phyloP scores from a whole-genome alignment of 345 rosid genomes.

The Salix caprea region DNA sequence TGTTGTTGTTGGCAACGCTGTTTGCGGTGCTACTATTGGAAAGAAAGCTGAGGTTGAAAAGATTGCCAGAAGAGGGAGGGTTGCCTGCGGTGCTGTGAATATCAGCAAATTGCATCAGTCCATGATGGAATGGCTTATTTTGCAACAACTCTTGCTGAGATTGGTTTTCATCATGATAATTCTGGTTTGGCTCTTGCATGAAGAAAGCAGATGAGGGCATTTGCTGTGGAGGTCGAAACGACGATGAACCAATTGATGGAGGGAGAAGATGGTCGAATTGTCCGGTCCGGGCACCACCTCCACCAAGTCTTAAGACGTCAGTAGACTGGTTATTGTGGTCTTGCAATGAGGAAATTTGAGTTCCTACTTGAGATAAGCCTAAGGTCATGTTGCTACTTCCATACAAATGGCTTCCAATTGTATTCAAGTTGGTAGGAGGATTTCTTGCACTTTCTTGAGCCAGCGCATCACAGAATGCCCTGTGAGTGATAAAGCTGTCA shows the following conservation, averaged over 20 bases:
- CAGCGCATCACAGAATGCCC: conserved; percentile 79
- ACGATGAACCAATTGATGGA: conserved; percentile 35
- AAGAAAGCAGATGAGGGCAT: conserved; percentile 40
- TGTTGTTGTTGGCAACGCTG: conserved; percentile 22
- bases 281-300: conserved; percentile 32
- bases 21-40: conserved; percentile 28
- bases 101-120: conserved; percentile 52
- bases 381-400: conserved; percentile 52
- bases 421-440: conserved; percentile 45
- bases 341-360: conserved; percentile 39
- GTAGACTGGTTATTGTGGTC: conserved; percentile 34
- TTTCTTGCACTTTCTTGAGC: conserved; percentile 81
- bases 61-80: conserved; percentile 28
- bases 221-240: conserved; percentile 23
- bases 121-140: conserved; percentile 35
- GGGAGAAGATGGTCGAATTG: conserved; percentile 50
- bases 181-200: conserved; percentile 51
- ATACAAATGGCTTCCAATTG: conserved; percentile 56
- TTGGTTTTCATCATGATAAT: conserved; percentile 40
- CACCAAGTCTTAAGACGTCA: conserved; percentile 51
- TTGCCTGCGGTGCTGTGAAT: conserved; percentile 28
- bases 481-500: conserved; percentile 74
- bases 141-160: conserved; percentile 34
- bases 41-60: conserved; percentile 61
- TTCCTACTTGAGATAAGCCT: conserved; percentile 56